Conservation (phyloP, 345 rosid species). For the Psidium friedrichsthalianum region DNA sequence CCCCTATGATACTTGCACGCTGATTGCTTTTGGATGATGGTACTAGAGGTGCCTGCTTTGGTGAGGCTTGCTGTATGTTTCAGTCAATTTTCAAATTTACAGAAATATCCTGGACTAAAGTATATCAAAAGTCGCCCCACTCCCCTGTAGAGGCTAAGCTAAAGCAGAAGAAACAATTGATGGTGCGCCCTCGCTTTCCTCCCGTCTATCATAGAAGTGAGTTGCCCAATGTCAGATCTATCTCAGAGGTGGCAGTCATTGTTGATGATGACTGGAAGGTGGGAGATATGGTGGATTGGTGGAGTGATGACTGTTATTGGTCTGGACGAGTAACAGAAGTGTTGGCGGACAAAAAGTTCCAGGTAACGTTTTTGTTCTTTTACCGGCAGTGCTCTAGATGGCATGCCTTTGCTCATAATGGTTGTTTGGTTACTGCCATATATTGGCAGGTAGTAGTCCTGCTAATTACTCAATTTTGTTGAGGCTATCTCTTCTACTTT, state of each 20-base stretch:
- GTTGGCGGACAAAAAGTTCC: conserved; percentile 18
- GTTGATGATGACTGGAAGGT: conserved; percentile 38
- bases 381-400: background rate
- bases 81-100: background rate
- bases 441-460: background rate
- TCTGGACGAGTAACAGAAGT: conserved; percentile 31
- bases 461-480: background rate
- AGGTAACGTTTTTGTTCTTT: conserved; percentile 18
- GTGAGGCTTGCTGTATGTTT: background rate
- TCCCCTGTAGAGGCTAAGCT: background rate
- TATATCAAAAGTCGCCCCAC: conserved; percentile 17
- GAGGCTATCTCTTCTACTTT: background rate
- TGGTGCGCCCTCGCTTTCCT: conserved; percentile 60
- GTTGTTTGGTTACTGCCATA: background rate
- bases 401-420: background rate
- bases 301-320: conserved; percentile 46
- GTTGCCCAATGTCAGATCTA: conserved; percentile 11
- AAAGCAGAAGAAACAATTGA: conserved; percentile 17
- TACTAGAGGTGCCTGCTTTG: background rate
- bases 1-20: background rate
- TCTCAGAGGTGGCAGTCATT: conserved; percentile 26
- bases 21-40: background rate
- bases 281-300: conserved; percentile 74
- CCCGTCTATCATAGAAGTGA: conserved; percentile 22
- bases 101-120: conserved; percentile 22